Base-by-base conservation (phyloP, 2,329 filamentous ascomycete species). In the Sporothrix globosa region DNA sequence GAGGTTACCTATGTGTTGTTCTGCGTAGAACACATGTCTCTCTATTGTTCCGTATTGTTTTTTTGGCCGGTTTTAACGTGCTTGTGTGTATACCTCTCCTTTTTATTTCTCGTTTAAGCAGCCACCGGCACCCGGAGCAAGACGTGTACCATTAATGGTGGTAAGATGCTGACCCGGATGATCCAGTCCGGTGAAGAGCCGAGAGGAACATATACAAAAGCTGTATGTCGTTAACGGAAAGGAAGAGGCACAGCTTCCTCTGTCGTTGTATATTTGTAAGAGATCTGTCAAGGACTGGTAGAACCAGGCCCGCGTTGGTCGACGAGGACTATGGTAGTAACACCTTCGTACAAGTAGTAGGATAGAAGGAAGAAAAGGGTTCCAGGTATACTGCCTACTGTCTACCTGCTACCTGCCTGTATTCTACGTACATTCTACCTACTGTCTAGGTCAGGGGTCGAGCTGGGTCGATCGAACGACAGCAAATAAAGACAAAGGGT, bases 361-460 rank as follows among this genome's bases (percentile, higher is more conserved):
- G 19, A 19, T 9, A 44, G 34, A 44, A 24, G 56, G 34, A 61
- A 44, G n/a, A 61, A 44, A 44, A 61, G 14, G 56, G n/a, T 11
- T 61, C n/a, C 39, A 48, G 14, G 60, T 24, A 65, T 65, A 3
- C 27, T 34, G 30, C 30, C 30, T 34, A 1, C 14, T 27, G n/a
- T 27, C 27, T 66, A 7, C 30, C 30, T 41, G 39, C 19, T 21
- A 19, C 21, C 17, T 44, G 34, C 34, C 13, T 60, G 30, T 19
- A n/a, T 60, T 10, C 50, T 11, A 10, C 50, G n/a, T 60, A 7
- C 34, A 41, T 39, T 53, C 30, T 67, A 19, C 50, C 65, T 34
- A 34, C 65, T 67, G 65, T 67, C 65, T 56, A 54, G 48, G 50
- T 46, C 63, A 53, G 63, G 63, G 63, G 34, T 39, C 17, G 58